Percentiles rank a stretch among this genome's conserved stretches.
Conservation (phyloP, 805 yeast genomes). For the Saccharomycopsis lassenensis region DNA sequence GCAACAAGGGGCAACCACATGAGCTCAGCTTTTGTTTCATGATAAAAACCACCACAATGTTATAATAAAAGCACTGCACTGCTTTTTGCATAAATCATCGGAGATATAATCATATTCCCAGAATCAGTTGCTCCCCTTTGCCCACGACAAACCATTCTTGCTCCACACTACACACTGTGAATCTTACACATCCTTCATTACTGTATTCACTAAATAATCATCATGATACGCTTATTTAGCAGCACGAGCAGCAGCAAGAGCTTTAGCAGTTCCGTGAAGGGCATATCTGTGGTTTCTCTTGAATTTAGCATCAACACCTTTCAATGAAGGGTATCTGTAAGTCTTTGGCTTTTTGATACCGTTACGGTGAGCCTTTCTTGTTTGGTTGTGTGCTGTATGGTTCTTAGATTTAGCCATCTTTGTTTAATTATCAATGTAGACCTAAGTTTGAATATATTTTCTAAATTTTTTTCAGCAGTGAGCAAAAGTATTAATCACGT, state of each 20-base stretch:
- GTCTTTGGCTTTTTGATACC: conserved; percentile 99
- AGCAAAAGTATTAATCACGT: no score
- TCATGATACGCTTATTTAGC: conserved; percentile 21
- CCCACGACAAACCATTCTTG: no score
- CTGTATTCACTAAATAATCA: no score
- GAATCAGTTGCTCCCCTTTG: neutral
- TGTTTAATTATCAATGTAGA: no score
- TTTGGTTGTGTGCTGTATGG: conserved; percentile 99
- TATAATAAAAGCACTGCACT: no score
- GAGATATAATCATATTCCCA: neutral
- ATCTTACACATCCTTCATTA: conserved; percentile 2
- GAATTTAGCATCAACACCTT: conserved; percentile 99
- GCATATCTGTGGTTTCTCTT: conserved; percentile 99
- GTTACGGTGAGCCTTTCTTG: conserved; percentile 99
- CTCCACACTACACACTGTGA: no score
- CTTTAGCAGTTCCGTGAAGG: conserved; percentile 94
- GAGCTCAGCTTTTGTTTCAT: no score
- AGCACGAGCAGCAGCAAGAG: conserved; percentile 74
- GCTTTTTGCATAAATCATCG: no score
- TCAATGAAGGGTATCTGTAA: conserved; percentile 95
- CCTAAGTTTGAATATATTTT: no score
- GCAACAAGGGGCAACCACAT: no score
- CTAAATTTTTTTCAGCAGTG: no score
- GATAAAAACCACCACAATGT: no score
- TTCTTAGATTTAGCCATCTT: conserved; percentile 98